phyloP scores from a whole-genome alignment of 2,329 filamentous ascomycete genomes.

The Penicillium freii region DNA sequence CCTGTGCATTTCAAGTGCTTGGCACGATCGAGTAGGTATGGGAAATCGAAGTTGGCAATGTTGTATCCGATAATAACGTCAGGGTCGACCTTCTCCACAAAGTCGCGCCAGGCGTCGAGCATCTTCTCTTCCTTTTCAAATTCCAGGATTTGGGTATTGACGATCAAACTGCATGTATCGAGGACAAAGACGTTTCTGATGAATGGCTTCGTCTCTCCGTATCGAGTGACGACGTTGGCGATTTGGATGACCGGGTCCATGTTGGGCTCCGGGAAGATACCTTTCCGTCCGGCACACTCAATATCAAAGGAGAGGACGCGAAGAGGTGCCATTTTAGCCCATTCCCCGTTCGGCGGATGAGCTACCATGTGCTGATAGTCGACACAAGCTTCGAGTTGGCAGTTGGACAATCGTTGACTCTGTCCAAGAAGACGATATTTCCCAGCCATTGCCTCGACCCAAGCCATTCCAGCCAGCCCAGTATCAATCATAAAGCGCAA shows the following conservation, averaged over 20 bases:
- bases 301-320: constrained; percentile 96
- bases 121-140: constrained; percentile 81
- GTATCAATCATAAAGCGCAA: constrained; percentile 98
- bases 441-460: constrained; percentile 79
- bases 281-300: constrained; percentile 95
- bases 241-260: constrained; percentile 96
- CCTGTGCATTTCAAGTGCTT: constrained; percentile 73
- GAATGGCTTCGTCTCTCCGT: constrained; percentile 94
- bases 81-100: constrained; percentile 84
- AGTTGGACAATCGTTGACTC: constrained; percentile 76
- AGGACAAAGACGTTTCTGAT: constrained; percentile 95
- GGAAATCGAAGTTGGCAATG: constrained; percentile 97
- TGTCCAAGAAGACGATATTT: constrained; percentile 70
- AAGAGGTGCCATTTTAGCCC: constrained; percentile 95
- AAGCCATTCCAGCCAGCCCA: constrained; percentile 92
- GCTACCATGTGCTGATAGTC: constrained; percentile 80
- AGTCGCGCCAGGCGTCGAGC: constrained; percentile 89
- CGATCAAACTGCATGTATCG: constrained; percentile 86
- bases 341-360: constrained; percentile 86
- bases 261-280: constrained; percentile 91
- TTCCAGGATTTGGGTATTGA: constrained; percentile 88
- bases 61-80: constrained; percentile 99
- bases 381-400: constrained; percentile 89
- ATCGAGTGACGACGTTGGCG: constrained; percentile 89
- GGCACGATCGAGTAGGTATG: constrained; percentile 86